Base-by-base conservation (phyloP, 345 rosid species). In the Ailanthus altissimus region DNA sequence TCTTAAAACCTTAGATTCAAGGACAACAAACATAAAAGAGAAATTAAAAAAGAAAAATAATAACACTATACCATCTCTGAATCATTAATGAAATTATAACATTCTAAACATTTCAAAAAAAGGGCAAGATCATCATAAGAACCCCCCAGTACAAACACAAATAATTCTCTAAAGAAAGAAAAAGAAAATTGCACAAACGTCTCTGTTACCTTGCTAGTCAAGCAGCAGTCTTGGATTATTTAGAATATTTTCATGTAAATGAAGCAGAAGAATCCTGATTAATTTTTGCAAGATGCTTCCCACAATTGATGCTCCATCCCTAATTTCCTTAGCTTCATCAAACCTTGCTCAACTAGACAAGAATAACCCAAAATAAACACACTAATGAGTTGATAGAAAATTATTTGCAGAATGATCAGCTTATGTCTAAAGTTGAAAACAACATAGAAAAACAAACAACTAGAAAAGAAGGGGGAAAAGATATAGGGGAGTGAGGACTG, bases 251-350 rank as follows among this genome's bases (percentile, higher is more conserved):
- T n/a, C 28, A 63, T 47, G 72, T 16, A 28, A 23, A 32, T 4
- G 78, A 76, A 4, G 70, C 11, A 23, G 73, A n/a, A n/a, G n/a
- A 28, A 6, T 83, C 83, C 21, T 70, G 83, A 46, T 87, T 86
- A 15, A 75, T 79, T 79, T 85, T 70, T 87, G 72, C 93, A 89
- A 56, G 98, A 90, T 73, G 93, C 93, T 85, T 96, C 99, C 99
- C 99, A 96, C 45, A 93, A 87, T 51, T 91, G 75, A 83, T 86
- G 94, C 83, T 93, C 99, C 42, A 93, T 87, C 60, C 90, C 93
- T 80, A 91, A 62, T 88, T 96, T 96, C 82, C 93, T 85, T 49
- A 96, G 90, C 89, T 96, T 97, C 81, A 82, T 81, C 79, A 96
- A 78, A 28, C 99, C 99, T 85, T 87, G 92, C 82, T 96, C 94